phyloP scores from a whole-genome alignment of 257 asterid species.

The Solanum paucissectum region DNA sequence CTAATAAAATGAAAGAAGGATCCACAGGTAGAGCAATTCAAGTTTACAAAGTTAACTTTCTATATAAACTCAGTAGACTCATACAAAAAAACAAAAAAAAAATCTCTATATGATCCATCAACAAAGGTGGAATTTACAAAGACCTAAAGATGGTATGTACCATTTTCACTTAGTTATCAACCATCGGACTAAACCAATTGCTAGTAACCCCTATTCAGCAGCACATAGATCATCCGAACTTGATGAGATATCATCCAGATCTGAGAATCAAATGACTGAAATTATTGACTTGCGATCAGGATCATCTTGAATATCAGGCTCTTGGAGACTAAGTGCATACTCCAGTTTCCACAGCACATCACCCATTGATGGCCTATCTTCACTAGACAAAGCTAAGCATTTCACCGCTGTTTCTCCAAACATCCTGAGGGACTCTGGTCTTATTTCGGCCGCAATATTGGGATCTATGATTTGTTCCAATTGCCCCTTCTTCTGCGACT shows the following conservation, averaged over 20 bases:
- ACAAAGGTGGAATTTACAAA: not conserved
- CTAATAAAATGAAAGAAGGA: not conserved
- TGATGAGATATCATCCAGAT: not conserved
- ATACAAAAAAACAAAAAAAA: not conserved
- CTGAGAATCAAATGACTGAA: not conserved
- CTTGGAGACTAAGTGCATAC: not conserved
- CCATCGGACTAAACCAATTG: too few relatives aligned
- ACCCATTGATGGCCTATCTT: not conserved
- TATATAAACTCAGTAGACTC: not conserved
- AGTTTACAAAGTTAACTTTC: not conserved
- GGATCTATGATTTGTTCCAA: not conserved
- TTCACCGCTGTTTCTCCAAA: not conserved
- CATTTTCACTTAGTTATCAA: not conserved
- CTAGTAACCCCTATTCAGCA: too few relatives aligned
- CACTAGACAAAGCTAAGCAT: accelerated
- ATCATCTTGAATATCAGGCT: not conserved
- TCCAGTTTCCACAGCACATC: not conserved
- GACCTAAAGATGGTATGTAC: not conserved
- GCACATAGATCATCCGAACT: not conserved
- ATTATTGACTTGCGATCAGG: not conserved
- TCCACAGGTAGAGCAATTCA: not conserved
- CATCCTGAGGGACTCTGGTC: accelerated
- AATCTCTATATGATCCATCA: not conserved
- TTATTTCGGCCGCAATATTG: accelerated
- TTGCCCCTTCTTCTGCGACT: accelerated